Conservation (phyloP, 2,329 filamentous ascomycete genomes). For the Davidsoniella australis region DNA sequence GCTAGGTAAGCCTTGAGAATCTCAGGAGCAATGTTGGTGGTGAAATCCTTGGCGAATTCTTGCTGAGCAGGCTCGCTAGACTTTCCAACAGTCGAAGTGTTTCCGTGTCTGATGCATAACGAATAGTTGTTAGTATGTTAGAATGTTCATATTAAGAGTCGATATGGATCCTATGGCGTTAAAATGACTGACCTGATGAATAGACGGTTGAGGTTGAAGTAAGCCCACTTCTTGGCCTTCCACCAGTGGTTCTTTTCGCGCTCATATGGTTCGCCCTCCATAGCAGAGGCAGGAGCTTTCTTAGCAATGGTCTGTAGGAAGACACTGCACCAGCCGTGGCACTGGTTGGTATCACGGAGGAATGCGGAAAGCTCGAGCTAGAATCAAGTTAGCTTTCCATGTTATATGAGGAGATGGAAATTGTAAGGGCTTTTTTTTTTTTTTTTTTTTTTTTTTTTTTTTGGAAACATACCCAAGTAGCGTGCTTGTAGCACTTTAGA, state of each 20-base stretch:
- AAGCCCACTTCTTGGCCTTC: constrained; percentile 99
- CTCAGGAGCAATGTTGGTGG: constrained; percentile 79
- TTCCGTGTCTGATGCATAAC: constrained; percentile 57
- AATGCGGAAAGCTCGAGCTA: constrained; percentile 73
- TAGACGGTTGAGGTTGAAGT: constrained; percentile 89
- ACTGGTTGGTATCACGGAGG: constrained; percentile 63
- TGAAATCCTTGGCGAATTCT: constrained; percentile 79
- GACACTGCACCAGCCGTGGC: constrained; percentile 89
- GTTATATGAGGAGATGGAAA: neutral
- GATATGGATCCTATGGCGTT: neutral
- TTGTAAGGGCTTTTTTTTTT: neutral
- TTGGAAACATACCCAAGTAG: constrained; percentile 57
- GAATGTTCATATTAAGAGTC: neutral
- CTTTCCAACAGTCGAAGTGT: constrained; percentile 60
- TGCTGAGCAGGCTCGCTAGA: constrained; percentile 47
- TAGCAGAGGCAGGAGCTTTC: constrained; percentile 57
- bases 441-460: neutral
- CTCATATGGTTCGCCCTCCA: constrained; percentile 65
- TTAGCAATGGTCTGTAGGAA: constrained; percentile 86
- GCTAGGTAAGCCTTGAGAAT: constrained; percentile 88
- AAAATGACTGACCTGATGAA: constrained; percentile 61
- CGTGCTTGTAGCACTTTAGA: constrained; percentile 95
- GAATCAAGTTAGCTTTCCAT: constrained; percentile 7
- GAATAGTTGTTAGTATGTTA: neutral
- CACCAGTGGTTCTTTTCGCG: constrained; percentile 94